Percentiles rank a stretch among this genome's conserved stretches.
Evolutionary conservation across 345 rosid species (phyloP).

Genomic region (Alliaria petiolata): DNA sequence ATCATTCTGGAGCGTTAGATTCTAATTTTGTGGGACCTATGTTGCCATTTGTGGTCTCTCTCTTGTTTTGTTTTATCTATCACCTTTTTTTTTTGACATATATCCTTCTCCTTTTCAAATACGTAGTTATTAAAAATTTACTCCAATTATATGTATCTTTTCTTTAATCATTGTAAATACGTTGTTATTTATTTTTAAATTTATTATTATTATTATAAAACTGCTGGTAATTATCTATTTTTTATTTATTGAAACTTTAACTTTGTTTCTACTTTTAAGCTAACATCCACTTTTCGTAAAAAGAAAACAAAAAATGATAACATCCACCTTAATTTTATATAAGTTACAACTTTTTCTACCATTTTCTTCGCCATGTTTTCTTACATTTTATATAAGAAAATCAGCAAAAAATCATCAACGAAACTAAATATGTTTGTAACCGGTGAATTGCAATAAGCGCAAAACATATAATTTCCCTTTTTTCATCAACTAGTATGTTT

Average conservation of each 20-base stretch:
- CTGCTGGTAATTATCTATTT: not conserved
- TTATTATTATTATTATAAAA: not conserved
- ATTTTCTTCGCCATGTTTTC: not conserved
- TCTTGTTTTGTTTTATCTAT: conserved; percentile 28
- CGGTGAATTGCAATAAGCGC: not conserved
- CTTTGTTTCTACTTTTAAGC: not conserved
- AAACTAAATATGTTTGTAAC: not conserved
- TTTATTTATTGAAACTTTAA: not conserved
- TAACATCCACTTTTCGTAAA: conserved; percentile 3
- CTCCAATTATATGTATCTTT: not conserved
- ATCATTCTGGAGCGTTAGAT: conserved; percentile 31
- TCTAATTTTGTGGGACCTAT: not conserved
- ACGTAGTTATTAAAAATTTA: not conserved
- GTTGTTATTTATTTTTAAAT: not conserved
- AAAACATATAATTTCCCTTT: not conserved
- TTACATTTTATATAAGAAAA: not conserved
- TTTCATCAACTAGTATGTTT: not conserved
- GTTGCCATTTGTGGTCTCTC: conserved; percentile 18
- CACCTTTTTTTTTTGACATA: not conserved
- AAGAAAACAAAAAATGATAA: not conserved
- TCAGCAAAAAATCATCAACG: not conserved
- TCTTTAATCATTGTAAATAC: not conserved
- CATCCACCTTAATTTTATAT: not conserved
- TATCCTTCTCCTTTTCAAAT: not conserved
- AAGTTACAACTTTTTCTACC: not conserved